A percentile compares a stretch with the other conserved stretches of the same genome.
Evolutionary conservation across 192 early-diverging fungal genomes (phyloP).

Genomic region (Powellomyces hirtus): DNA sequence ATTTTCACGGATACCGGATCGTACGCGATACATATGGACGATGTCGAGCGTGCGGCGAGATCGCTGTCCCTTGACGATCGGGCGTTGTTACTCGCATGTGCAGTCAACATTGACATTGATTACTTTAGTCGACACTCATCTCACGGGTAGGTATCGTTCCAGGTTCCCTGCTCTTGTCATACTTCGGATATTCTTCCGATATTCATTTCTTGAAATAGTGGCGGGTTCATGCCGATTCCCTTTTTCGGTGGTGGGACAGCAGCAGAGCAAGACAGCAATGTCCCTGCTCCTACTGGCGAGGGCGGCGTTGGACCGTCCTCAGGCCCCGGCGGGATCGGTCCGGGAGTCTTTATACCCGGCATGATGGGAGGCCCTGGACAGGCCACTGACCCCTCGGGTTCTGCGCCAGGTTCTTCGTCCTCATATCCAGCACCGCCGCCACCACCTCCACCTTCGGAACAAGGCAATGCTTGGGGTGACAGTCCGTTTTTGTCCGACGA

Average conservation of each 20-base stretch:
- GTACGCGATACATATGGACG: slow-evolving; percentile 77
- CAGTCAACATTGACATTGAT: slow-evolving; percentile 85
- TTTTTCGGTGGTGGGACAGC: slow-evolving; percentile 2
- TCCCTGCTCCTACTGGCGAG: background rate
- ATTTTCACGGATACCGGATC: slow-evolving; percentile 86
- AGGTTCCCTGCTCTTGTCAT: background rate
- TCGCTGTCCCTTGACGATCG: slow-evolving; percentile 65
- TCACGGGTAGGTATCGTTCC: slow-evolving; percentile 7
- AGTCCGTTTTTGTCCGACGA: slow-evolving; percentile 21
- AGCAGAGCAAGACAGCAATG: background rate
- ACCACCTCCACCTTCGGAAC: background rate
- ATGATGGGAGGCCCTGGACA: background rate
- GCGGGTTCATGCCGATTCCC: slow-evolving; percentile 25
- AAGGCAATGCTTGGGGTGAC: slow-evolving; percentile 16
- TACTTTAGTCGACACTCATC: slow-evolving; percentile 79
- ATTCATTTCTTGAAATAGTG: background rate
- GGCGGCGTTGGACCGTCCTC: background rate
- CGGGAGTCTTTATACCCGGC: background rate
- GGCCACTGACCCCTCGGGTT: background rate
- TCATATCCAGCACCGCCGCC: background rate
- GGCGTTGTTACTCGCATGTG: slow-evolving; percentile 76
- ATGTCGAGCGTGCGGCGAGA: slow-evolving; percentile 12
- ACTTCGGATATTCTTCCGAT: background rate
- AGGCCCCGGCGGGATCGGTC: background rate
- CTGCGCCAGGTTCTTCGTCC: background rate